A percentile compares a stretch with the other conserved stretches of the same genome.
These are phyloP conservation scores for Telfairia occidentalis DNA, from an alignment of 331 rosid genomes.

Conservation along the genomic window DNA sequence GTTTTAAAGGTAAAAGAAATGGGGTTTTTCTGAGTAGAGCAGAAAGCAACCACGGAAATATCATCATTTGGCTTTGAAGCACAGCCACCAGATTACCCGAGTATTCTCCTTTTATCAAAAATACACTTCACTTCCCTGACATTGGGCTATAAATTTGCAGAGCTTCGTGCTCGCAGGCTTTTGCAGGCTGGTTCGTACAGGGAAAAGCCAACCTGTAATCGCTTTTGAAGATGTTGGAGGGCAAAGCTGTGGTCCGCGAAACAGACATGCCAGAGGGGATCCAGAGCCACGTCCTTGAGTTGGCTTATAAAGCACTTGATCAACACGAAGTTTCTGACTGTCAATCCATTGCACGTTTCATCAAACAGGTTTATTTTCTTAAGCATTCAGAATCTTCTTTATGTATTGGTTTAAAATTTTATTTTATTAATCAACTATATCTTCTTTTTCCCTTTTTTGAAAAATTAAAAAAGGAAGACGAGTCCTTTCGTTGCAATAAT, in stretches of 20 bases:
- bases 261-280: conserved; percentile 44
- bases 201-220: background rate
- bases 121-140: background rate
- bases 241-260: conserved; percentile 53
- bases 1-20: conserved; percentile 13
- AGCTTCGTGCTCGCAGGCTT: background rate
- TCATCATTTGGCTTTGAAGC: conserved; percentile 20
- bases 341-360: conserved; percentile 45
- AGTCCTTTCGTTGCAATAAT: conserved; percentile 8
- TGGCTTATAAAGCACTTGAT: conserved; percentile 59
- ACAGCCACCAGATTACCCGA: conserved; percentile 27
- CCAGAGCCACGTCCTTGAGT: conserved; percentile 50
- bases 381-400: background rate
- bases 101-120: background rate
- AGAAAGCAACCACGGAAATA: conserved; percentile 13
- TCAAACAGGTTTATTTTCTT: conserved; percentile 43
- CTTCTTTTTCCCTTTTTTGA: background rate
- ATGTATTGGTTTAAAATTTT: background rate
- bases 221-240: conserved; percentile 48
- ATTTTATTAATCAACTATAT: background rate
- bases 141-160: conserved; percentile 12
- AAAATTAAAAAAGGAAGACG: background rate
- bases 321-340: conserved; percentile 50
- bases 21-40: background rate
- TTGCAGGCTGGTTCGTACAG: conserved; percentile 9